phyloP scores from a whole-genome alignment of 2,329 filamentous ascomycete species.

The Colletotrichum tamarilloi region DNA sequence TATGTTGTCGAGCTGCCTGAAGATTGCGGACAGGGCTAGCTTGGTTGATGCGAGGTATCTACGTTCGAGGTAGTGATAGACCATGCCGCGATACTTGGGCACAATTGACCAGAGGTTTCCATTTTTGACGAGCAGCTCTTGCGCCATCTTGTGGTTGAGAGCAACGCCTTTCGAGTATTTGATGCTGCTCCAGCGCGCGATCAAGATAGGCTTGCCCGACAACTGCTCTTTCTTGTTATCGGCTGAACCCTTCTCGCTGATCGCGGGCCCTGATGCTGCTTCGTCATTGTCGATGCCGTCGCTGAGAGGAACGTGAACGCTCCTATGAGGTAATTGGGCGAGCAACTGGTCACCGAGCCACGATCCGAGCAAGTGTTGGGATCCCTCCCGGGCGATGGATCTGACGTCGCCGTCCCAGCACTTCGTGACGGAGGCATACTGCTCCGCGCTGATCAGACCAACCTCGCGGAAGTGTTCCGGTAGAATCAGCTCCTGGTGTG shows the following conservation, averaged over 20 bases:
- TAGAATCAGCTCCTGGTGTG: not conserved
- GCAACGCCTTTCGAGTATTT: not conserved
- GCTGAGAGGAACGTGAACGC: not conserved
- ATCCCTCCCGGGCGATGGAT: not conserved
- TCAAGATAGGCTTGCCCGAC: constrained; percentile 56
- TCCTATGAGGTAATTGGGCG: not conserved
- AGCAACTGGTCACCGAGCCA: constrained; percentile 7
- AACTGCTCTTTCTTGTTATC: constrained; percentile 60
- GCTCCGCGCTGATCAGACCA: constrained; percentile 14
- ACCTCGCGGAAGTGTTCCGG: constrained; percentile 16
- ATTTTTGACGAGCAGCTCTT: constrained; percentile 30
- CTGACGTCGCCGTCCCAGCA: not conserved
- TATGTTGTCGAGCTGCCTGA: constrained; percentile 60
- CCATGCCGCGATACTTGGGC: constrained; percentile 63
- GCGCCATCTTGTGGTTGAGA: not conserved
- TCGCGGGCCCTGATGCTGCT: not conserved
- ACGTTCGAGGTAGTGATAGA: constrained; percentile 75
- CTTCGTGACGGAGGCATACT: constrained; percentile 12
- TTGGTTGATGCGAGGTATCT: constrained; percentile 61
- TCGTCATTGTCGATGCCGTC: not conserved
- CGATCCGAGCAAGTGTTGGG: not conserved
- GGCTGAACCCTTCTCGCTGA: not conserved
- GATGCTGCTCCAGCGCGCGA: not conserved
- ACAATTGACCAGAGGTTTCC: constrained; percentile 72
- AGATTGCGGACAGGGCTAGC: constrained; percentile 58